A percentile compares a stretch with the other conserved stretches of the same genome.
phyloP scores from a whole-genome alignment of 2,329 filamentous ascomycete genomes.

The Talaromyces sp. region DNA sequence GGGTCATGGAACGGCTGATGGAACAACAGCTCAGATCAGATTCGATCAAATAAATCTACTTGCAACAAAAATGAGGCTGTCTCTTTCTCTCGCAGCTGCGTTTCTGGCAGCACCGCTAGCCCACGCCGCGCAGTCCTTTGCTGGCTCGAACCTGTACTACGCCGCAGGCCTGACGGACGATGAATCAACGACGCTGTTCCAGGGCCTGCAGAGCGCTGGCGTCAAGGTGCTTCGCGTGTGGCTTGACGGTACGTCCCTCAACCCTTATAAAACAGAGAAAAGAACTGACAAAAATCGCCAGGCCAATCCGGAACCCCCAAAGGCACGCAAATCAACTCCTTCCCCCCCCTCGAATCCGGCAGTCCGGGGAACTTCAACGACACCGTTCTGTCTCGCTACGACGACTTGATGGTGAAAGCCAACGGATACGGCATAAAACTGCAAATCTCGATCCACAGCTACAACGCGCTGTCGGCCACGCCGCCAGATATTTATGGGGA shows the following conservation, averaged over 20 bases:
- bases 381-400: not conserved
- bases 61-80: not conserved
- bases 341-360: not conserved
- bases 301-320: not conserved
- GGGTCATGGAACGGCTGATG: not conserved
- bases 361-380: not conserved
- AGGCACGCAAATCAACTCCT: not conserved
- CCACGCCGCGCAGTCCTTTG: constrained; percentile 15
- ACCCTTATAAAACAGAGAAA: too few relatives aligned
- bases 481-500: not conserved
- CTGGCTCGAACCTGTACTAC: constrained; percentile 23
- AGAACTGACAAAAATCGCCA: not conserved
- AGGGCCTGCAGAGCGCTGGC: constrained; percentile 16
- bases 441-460: not conserved
- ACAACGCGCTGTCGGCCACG: not conserved
- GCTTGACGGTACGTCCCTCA: constrained; percentile 13
- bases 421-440: not conserved
- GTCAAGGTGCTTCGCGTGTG: constrained; percentile 18
- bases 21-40: not conserved
- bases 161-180: constrained; percentile 18
- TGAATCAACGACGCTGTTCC: constrained; percentile 16
- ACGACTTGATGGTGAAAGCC: not conserved
- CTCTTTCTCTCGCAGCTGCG: not conserved
- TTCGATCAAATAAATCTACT: too few relatives aligned
- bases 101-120: not conserved